Conservation (phyloP, 2,329 filamentous ascomycete genomes). For the Aspergillus calidoustus region DNA sequence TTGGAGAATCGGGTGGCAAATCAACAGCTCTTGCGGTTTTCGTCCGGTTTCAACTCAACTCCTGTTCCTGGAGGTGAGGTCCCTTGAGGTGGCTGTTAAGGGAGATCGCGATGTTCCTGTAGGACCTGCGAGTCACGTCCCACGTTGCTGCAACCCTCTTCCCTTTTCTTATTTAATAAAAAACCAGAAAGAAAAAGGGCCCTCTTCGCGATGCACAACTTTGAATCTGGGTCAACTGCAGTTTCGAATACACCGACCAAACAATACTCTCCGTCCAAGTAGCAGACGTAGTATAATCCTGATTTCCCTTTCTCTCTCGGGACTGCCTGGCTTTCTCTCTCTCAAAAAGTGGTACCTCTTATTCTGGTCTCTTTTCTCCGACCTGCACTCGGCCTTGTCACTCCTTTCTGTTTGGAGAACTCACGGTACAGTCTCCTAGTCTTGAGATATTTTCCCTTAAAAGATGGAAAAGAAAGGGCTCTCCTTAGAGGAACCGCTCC, state of each 20-base stretch:
- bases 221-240: conserved; percentile 19
- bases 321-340: conserved; percentile 16
- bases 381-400: conserved; percentile 15
- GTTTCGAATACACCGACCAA: conserved; percentile 31
- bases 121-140: conserved; percentile 24
- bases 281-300: conserved; percentile 29
- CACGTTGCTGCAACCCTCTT: conserved; percentile 19
- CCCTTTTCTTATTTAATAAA: conserved; percentile 15
- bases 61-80: neutral
- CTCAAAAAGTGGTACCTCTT: conserved; percentile 12
- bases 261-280: conserved; percentile 23
- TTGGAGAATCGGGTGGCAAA: conserved; percentile 11
- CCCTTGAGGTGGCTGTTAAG: neutral
- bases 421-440: conserved; percentile 26
- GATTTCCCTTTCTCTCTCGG: conserved; percentile 14
- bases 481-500: conserved; percentile 44
- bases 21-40: neutral
- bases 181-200: conserved; percentile 18
- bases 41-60: neutral
- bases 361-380: conserved; percentile 11
- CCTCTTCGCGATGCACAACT: conserved; percentile 21
- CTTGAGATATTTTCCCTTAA: conserved; percentile 33
- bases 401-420: conserved; percentile 14
- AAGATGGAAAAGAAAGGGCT: conserved; percentile 33
- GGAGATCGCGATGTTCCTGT: neutral